Evolutionary conservation across 331 rosid species (phyloP), one percentile per base, ranked within the genome.

Genomic region (Saraca asoca): DNA sequence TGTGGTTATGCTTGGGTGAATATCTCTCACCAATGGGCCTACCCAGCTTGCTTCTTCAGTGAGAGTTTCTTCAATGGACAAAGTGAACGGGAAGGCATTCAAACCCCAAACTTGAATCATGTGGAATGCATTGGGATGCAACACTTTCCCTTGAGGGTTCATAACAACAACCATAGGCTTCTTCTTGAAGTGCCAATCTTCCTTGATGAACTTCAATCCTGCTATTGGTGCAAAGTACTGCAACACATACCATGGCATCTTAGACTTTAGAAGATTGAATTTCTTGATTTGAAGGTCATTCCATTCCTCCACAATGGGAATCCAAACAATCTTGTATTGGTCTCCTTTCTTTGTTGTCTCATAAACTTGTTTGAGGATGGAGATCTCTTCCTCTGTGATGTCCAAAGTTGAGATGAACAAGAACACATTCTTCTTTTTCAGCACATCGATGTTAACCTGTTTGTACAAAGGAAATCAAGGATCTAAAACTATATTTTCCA

Each of bases 31-130:
- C 1, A 79, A 38, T n/a, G 54, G 41, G 34, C 71, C 75, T 9
- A 62, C 33, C 66, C 80, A 75, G 3, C 42, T 63, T 64, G 5
- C 73, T 44, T 54, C 57, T 6, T 12, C 3, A 19, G 46, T 19
- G 4, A 75, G 60, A 14, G 14, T 44, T 44, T 54, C 70, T 65
- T 75, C 75, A 11, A 15, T 17, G 18, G 37, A 14, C 24, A 24
- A 42, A n/a, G 56, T 75, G 75, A 77, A 83, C 31, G 83, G 85
- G 62, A 77, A 75, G 29, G 79, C 85, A 54, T 66, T 59, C 17
- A 74, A 68, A 41, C 88, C 85, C 82, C 71, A 78, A 0, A 77
- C 19, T 42, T 76, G 64, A 56, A 80, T 74, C 66, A 77, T 44
- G 65, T 80, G 85, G 51, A 83, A 55, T 15, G 80, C 80, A 38